Percentiles rank a stretch among this genome's conserved stretches.
Conservation (phyloP, 495 filamentous ascomycete genomes). For the Neurospora sp. region DNA sequence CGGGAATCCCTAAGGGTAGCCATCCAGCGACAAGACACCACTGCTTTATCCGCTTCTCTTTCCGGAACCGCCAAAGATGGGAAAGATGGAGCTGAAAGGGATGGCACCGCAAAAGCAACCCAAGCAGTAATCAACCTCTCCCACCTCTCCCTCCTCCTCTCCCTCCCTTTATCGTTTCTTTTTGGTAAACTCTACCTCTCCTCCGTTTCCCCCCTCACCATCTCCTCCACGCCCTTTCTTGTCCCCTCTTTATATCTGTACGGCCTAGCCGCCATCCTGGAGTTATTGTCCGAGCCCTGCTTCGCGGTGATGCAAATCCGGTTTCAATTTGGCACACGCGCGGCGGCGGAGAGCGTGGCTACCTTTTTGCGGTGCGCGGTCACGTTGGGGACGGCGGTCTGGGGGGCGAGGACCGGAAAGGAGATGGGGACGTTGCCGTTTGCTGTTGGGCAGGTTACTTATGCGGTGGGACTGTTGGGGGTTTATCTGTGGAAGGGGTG, state of each 20-base stretch:
- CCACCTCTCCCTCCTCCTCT: conserved; percentile 64
- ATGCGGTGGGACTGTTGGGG: conserved; percentile 54
- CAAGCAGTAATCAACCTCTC: conserved; percentile 80
- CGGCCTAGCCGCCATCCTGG: conserved; percentile 63
- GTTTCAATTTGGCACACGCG: conserved; percentile 68
- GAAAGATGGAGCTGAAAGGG: neutral
- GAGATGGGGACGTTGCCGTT: conserved; percentile 76
- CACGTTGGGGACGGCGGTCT: conserved; percentile 57
- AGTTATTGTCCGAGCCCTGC: conserved; percentile 73
- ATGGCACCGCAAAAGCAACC: neutral
- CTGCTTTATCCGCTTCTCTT: neutral
- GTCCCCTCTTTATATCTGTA: conserved; percentile 55
- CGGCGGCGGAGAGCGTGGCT: conserved; percentile 67
- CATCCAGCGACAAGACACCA: conserved; percentile 62
- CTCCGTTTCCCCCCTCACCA: conserved; percentile 41
- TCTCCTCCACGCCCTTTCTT: conserved; percentile 51
- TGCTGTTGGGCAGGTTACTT: conserved; percentile 74
- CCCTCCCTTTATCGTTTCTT: conserved; percentile 48
- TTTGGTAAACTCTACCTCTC: conserved; percentile 58
- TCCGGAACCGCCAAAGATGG: neutral
- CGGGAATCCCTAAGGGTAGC: conserved; percentile 80
- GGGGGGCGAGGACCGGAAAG: conserved; percentile 26
- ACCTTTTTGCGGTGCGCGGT: conserved; percentile 65
- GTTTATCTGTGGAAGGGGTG: conserved; percentile 52
- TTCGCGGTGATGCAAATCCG: conserved; percentile 77